phyloP scores from a whole-genome alignment of 495 filamentous ascomycete genomes.

The Physcia stellaris region DNA sequence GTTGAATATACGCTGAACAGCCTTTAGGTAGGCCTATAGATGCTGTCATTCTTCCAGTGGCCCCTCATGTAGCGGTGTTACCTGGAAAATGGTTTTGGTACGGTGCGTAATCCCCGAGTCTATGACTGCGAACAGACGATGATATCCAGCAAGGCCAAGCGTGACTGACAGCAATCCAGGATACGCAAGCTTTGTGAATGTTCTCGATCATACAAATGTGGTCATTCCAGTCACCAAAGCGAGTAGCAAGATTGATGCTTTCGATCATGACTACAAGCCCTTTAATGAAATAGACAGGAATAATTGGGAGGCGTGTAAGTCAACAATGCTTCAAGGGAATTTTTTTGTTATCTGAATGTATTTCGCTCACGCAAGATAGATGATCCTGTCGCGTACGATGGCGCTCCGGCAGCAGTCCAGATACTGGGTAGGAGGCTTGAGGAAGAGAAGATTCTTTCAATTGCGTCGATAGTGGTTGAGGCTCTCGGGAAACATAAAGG shows the following conservation, averaged over 20 bases:
- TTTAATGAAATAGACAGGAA: conserved; percentile 28
- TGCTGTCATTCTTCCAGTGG: conserved; percentile 32
- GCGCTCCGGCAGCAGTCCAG: conserved; percentile 40
- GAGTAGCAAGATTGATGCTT: conserved; percentile 38
- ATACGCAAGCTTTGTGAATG: conserved; percentile 39
- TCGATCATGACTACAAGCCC: conserved; percentile 23
- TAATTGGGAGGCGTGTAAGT: conserved; percentile 40
- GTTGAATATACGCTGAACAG: too few species aligned
- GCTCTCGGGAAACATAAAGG: too few species aligned
- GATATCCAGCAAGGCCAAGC: conserved; percentile 33
- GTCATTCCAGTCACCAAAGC: conserved; percentile 44
- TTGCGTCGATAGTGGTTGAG: conserved; percentile 26
- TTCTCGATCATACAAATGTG: conserved; percentile 43
- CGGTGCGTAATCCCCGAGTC: neutral
- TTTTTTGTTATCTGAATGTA: too few species aligned
- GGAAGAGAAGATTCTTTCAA: conserved; percentile 38
- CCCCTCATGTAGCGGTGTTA: neutral
- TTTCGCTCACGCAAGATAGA: conserved; percentile 31
- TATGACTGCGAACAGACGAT: conserved; percentile 13
- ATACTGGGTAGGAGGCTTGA: conserved; percentile 35
- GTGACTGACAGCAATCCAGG: conserved; percentile 36
- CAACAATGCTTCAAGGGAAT: neutral
- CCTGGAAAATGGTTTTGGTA: conserved; percentile 9
- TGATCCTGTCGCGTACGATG: conserved; percentile 37
- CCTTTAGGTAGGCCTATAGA: conserved; percentile 43